Base-by-base conservation (phyloP, 805 yeast genomes). In the Candida peoriensis region DNA sequence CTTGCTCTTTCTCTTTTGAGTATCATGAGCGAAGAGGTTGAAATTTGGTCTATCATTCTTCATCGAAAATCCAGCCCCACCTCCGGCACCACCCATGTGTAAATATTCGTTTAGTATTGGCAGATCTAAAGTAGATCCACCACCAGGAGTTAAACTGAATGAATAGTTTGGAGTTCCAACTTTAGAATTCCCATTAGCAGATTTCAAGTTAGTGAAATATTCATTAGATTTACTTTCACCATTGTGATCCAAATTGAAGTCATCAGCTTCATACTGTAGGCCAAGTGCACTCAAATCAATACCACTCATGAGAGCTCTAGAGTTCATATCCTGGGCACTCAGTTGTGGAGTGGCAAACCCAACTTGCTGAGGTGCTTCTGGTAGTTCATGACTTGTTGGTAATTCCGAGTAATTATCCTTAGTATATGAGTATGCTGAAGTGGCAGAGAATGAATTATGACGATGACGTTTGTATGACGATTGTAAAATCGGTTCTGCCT, bases 301-400 rank as follows among this genome's bases (percentile, higher is more conserved):
- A 8, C 68, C 65, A 20, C 61, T 50, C 43, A 55, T 43, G 9
- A 55, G 33, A 4, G 61, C 61, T 47, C 52, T 31, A 46, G 51
- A 24, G 34, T 60, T 56, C 16, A 68, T 44, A 23, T 72, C 74
- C 14, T 63, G 61, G 2, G 81, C 78, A 10, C 66, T 50, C 29
- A 77, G 50, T 55, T 86, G 95, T 3, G 95, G 96, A 1, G 94
- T 82, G 1, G 94, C 76, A 52, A 83, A 85, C 2, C 80, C 84
- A 18, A 82, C 88, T 48, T 82, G 87, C 28, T 70, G 71, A 2
- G 89, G 88, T 0, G 72, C 73, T 24, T 69, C 73, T 4, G 57
- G 55, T 12, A 45, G 15, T 19, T 44, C 43, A 20, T 46, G 41
- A 5, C 21, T 20, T 7, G 11, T 26, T 16, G 33, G 25, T 6